A percentile compares a stretch with the other conserved stretches of the same genome.
Conservation (phyloP, 352 stramenopile species). For the Blastocystis sp. region DNA sequence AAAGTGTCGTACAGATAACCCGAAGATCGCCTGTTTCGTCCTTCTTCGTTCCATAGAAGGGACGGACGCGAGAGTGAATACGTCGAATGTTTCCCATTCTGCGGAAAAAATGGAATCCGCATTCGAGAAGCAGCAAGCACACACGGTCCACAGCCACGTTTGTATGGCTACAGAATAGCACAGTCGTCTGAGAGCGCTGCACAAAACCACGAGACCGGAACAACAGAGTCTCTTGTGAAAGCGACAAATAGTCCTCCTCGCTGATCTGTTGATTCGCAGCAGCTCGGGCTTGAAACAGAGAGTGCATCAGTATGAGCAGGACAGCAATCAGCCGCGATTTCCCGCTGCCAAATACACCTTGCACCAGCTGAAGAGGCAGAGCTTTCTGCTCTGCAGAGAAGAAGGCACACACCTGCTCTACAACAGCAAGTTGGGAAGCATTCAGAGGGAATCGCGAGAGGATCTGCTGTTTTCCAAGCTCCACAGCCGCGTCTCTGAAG, state of each 20-base stretch:
- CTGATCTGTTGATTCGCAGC: neutral
- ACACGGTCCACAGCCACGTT: conserved; percentile 35
- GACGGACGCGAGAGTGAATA: neutral
- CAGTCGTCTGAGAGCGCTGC: neutral
- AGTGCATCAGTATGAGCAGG: conserved; percentile 24
- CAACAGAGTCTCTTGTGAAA: neutral
- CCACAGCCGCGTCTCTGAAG: neutral
- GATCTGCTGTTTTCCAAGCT: neutral
- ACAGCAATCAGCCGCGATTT: neutral
- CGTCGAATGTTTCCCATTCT: conserved; percentile 3
- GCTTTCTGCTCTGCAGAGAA: neutral
- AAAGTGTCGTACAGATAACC: neutral
- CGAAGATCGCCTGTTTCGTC: neutral
- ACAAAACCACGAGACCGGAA: neutral
- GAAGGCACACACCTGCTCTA: neutral
- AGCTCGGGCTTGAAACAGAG: neutral
- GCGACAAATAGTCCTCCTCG: neutral
- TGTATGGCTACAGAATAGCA: conserved; percentile 27
- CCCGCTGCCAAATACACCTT: conserved; percentile 32
- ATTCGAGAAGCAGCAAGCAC: conserved; percentile 11
- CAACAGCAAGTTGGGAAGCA: neutral
- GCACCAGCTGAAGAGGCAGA: neutral
- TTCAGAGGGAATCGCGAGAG: neutral
- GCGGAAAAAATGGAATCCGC: neutral
- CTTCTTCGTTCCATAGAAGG: neutral